Percentiles rank a stretch among this genome's conserved stretches.
phyloP scores from a whole-genome alignment of 176 grass and related monocot genomes.

The Triticum urartu region DNA sequence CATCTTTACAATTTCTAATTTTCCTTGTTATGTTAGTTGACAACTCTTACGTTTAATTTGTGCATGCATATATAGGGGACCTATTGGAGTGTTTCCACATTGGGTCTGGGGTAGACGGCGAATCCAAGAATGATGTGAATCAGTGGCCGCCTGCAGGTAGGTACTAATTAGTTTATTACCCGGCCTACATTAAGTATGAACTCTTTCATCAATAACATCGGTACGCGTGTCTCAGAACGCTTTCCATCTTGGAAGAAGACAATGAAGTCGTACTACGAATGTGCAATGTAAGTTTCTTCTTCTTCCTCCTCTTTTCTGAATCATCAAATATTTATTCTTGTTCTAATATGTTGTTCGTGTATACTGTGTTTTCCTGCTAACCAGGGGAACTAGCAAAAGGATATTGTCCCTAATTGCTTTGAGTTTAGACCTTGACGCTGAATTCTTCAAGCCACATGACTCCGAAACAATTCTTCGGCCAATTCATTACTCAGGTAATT shows the following conservation, averaged over 20 bases:
- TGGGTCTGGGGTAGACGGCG: conserved; percentile 13
- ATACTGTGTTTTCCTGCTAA: neutral
- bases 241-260: conserved; percentile 58
- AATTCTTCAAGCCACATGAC: conserved; percentile 39
- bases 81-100: conserved; percentile 62
- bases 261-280: conserved; percentile 48
- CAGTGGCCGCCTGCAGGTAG: conserved; percentile 63
- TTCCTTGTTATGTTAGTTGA: neutral
- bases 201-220: too few species aligned
- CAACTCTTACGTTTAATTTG: neutral
- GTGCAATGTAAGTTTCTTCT: conserved; percentile 40
- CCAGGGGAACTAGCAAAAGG: conserved; percentile 40
- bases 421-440: conserved; percentile 61
- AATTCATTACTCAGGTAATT: conserved; percentile 59
- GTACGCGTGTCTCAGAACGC: conserved; percentile 15
- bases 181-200: too few species aligned
- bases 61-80: conserved; percentile 33
- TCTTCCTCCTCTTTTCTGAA: too few species aligned
- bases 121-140: conserved; percentile 13
- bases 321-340: too few species aligned
- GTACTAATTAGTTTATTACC: conserved; percentile 4
- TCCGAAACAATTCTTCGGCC: conserved; percentile 43
- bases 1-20: too few species aligned
- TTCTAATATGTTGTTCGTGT: too few species aligned
- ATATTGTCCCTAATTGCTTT: conserved; percentile 65